Conservation (phyloP, 345 rosid species). For the Syzygium jambos region DNA sequence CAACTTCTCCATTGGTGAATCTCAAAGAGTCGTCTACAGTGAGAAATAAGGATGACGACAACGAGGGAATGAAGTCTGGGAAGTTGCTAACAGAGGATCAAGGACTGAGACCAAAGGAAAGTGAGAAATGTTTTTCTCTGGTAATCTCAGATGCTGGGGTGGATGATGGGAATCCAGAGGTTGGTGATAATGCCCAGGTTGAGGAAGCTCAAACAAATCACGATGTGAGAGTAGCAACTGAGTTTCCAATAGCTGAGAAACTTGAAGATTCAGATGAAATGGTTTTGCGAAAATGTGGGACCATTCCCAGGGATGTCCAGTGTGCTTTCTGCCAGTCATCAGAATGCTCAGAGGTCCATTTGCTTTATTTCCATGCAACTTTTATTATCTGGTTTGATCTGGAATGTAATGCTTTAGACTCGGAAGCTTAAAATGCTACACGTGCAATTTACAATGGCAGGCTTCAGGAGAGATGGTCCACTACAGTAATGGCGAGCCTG, state of each 20-base stretch:
- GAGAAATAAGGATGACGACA: not conserved
- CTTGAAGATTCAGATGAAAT: not conserved
- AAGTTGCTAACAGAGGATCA: not conserved
- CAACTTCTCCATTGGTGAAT: not conserved
- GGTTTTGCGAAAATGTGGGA: constrained; percentile 28
- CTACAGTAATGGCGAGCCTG: constrained; percentile 57
- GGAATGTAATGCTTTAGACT: not conserved
- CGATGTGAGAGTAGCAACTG: constrained; percentile 2
- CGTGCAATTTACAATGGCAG: constrained; percentile 25
- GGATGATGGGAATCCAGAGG: not conserved
- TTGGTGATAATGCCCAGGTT: not conserved
- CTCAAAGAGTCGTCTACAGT: not conserved
- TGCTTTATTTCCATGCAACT: not conserved
- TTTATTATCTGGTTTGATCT: not conserved
- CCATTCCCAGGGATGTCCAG: constrained; percentile 5
- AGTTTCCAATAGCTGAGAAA: constrained; percentile 11
- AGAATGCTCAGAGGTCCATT: constrained; percentile 56
- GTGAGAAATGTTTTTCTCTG: not conserved
- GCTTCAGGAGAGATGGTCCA: constrained; percentile 80
- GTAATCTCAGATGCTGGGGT: constrained; percentile 1
- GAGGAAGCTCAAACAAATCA: not conserved
- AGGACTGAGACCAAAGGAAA: not conserved
- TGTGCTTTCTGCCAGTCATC: constrained; percentile 85
- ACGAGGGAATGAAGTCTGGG: not conserved
- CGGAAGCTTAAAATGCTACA: not conserved